phyloP scores from a whole-genome alignment of 371 early-diverging fungal genomes.

The Apophysomyces trapeziformis region DNA sequence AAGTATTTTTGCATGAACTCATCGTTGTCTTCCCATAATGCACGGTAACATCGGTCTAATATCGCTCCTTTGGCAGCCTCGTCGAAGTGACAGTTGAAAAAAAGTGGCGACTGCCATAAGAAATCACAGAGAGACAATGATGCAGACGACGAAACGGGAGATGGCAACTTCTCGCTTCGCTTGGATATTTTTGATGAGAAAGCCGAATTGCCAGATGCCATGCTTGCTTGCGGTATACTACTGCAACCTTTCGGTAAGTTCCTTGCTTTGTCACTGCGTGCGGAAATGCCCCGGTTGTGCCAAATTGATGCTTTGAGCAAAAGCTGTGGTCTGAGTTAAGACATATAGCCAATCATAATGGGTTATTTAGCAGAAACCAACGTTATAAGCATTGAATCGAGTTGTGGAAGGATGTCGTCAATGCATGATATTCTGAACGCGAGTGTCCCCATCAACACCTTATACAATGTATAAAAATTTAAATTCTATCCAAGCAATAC shows the following conservation, averaged over 20 bases:
- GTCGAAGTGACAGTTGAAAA: slow-evolving; percentile 51
- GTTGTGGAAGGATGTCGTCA: too few species aligned
- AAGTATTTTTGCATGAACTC: slow-evolving; percentile 51
- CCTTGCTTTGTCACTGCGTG: not conserved
- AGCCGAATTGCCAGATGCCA: slow-evolving; percentile 4
- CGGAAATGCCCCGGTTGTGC: not conserved
- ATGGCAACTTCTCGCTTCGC: slow-evolving; percentile 7
- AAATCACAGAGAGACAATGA: slow-evolving; percentile 34
- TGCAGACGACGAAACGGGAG: slow-evolving; percentile 4
- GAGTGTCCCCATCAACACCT: too few species aligned
- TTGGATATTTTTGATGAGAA: slow-evolving; percentile 1
- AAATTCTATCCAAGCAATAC: too few species aligned
- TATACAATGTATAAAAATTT: too few species aligned
- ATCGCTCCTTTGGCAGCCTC: slow-evolving; percentile 55
- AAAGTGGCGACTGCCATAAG: slow-evolving; percentile 47
- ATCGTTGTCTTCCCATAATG: slow-evolving; percentile 57
- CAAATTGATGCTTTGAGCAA: not conserved
- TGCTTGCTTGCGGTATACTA: not conserved
- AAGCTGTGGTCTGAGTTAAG: too few species aligned
- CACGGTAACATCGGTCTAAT: slow-evolving; percentile 52
- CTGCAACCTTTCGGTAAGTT: not conserved
- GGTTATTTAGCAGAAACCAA: too few species aligned
- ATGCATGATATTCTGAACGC: too few species aligned
- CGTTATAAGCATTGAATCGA: too few species aligned
- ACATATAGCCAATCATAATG: too few species aligned